Evolutionary conservation across 106 monocot genomes (phyloP).

Genomic region (Apostasia shenzhenica): DNA sequence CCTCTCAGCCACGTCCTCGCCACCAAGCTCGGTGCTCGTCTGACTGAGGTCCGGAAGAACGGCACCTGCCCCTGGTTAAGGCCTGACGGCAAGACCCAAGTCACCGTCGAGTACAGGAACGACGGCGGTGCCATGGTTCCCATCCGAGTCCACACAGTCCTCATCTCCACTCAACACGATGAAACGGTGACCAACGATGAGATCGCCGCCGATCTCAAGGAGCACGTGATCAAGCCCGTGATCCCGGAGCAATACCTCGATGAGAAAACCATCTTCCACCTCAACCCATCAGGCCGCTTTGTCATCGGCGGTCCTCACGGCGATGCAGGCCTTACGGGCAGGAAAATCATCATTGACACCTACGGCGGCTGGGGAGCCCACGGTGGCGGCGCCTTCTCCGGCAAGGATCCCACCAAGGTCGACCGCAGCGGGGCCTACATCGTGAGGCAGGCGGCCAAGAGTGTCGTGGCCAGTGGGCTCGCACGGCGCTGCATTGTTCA

Average conservation of each 20-base stretch:
- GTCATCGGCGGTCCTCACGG: conserved; percentile 29
- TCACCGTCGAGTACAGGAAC: conserved; percentile 20
- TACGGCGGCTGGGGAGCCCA: conserved; percentile 26
- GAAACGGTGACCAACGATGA: conserved; percentile 25
- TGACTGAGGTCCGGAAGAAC: conserved; percentile 21
- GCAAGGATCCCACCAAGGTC: conserved; percentile 24
- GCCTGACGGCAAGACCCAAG: conserved; percentile 26
- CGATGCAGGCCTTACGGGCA: conserved; percentile 19
- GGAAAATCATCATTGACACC: conserved; percentile 30
- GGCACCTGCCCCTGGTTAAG: conserved; percentile 22
- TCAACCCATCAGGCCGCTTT: conserved; percentile 28
- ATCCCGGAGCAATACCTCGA: conserved; percentile 22
- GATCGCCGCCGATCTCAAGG: conserved; percentile 22
- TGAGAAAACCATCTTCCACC: conserved; percentile 32
- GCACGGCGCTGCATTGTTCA: conserved; percentile 21
- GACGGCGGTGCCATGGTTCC: conserved; percentile 19
- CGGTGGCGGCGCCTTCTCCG: conserved; percentile 21
- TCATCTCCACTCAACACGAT: conserved; percentile 24
- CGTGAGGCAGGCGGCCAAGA: conserved; percentile 24
- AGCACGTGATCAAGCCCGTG: conserved; percentile 22
- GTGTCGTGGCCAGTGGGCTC: conserved; percentile 17
- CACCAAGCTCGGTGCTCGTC: conserved; percentile 14
- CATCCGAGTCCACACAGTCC: conserved; percentile 21
- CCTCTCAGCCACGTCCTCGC: conserved; percentile 24
- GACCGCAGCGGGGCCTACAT: conserved; percentile 24